These are phyloP conservation scores for Calonectria henricotiae DNA, from an alignment of 2,329 filamentous ascomycete species.

Conservation along the genomic window DNA sequence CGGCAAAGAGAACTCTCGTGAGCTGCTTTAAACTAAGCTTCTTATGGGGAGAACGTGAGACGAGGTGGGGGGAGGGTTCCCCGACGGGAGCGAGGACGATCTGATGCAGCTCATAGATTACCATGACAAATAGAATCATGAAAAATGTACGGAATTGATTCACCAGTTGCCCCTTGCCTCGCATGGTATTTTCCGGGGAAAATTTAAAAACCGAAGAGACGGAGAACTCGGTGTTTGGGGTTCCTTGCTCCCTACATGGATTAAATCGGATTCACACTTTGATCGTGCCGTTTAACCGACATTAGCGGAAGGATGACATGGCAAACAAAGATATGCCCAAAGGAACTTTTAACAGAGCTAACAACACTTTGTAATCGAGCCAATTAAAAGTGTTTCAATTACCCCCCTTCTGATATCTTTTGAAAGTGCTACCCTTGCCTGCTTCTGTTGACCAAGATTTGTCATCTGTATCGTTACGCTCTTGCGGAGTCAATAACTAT, in stretches of 20 bases:
- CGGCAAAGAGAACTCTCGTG: not conserved
- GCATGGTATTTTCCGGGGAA: not conserved
- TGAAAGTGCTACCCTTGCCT: not conserved
- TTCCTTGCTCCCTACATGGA: not conserved
- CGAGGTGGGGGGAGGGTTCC: not conserved
- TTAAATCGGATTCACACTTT: not conserved
- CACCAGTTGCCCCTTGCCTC: not conserved
- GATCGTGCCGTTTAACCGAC: not conserved
- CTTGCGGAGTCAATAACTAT: not conserved
- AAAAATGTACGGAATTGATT: not conserved
- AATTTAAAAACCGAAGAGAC: not conserved
- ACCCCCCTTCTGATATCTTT: not conserved
- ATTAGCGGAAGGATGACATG: not conserved
- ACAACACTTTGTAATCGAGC: not conserved
- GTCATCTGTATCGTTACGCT: not conserved
- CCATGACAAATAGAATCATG: constrained; percentile 13
- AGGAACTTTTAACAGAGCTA: not conserved
- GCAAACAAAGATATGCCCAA: not conserved
- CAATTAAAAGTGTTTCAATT: not conserved
- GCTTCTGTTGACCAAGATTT: not conserved
- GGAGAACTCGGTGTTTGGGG: not conserved
- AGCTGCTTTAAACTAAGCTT: constrained; percentile 23
- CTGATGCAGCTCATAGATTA: constrained; percentile 3
- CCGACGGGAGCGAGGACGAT: not conserved
- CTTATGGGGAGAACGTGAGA: constrained; percentile 1